These are phyloP conservation scores for Penicillium sp. DNA, from an alignment of 2,329 filamentous ascomycete species.

Conservation along the genomic window DNA sequence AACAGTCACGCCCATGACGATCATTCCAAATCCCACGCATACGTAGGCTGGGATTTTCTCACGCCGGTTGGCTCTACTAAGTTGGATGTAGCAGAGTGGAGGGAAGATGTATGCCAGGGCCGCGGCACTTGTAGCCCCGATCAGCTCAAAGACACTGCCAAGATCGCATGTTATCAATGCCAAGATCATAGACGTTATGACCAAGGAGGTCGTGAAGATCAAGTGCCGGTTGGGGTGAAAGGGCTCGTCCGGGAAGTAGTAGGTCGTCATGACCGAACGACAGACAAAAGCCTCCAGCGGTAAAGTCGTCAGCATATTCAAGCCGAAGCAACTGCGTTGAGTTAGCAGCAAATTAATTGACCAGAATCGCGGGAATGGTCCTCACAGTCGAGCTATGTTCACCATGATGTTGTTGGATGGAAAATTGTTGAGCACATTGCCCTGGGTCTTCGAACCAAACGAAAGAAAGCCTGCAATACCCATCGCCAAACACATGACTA, in stretches of 20 bases:
- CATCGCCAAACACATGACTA: slow-evolving; percentile 87
- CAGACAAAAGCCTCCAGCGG: slow-evolving; percentile 97
- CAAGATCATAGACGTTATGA: slow-evolving; percentile 72
- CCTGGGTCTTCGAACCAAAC: slow-evolving; percentile 86
- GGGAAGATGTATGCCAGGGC: slow-evolving; percentile 93
- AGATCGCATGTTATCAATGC: slow-evolving; percentile 88
- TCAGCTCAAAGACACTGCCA: slow-evolving; percentile 90
- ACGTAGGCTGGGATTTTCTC: slow-evolving; percentile 68
- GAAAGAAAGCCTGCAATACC: slow-evolving; percentile 85
- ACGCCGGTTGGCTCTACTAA: slow-evolving; percentile 73
- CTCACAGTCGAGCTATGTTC: slow-evolving; percentile 79
- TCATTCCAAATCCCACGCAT: slow-evolving; percentile 73
- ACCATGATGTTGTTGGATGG: slow-evolving; percentile 86
- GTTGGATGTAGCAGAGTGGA: slow-evolving; percentile 90
- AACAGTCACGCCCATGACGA: slow-evolving; percentile 78
- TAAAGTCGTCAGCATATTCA: slow-evolving; percentile 98
- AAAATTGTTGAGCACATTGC: slow-evolving; percentile 98
- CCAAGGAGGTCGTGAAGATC: slow-evolving; percentile 77
- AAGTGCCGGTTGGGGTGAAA: slow-evolving; percentile 83
- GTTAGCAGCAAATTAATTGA: slow-evolving; percentile 19
- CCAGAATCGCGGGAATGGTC: background rate
- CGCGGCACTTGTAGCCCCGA: slow-evolving; percentile 91
- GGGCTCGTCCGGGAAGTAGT: slow-evolving; percentile 68
- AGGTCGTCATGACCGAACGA: slow-evolving; percentile 91
- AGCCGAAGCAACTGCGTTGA: slow-evolving; percentile 69